phyloP scores from a whole-genome alignment of 2,329 filamentous ascomycete genomes.

The Lachnellula subtilissima region DNA sequence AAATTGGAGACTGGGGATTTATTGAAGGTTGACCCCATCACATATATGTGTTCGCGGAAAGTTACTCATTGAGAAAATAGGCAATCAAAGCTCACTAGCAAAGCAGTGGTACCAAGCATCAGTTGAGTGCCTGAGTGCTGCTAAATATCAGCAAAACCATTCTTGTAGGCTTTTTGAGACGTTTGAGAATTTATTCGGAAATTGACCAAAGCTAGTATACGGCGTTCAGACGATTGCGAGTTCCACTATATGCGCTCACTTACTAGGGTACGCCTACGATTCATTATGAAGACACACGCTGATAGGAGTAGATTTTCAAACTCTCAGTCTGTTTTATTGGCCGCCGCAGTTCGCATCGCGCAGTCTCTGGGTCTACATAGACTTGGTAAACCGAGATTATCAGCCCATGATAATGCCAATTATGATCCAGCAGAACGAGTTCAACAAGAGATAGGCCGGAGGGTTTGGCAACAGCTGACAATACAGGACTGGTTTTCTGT shows the following conservation, averaged over 20 bases:
- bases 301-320: slow-evolving; percentile 36
- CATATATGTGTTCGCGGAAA: background rate
- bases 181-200: background rate
- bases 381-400: slow-evolving; percentile 21
- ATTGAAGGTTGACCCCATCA: slow-evolving; percentile 17
- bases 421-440: slow-evolving; percentile 3
- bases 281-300: background rate
- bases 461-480: slow-evolving; percentile 18
- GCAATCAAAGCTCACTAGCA: slow-evolving; percentile 38
- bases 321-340: slow-evolving; percentile 41
- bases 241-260: slow-evolving; percentile 45
- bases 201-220: slow-evolving; percentile 26
- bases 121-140: slow-evolving; percentile 41
- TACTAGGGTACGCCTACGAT: slow-evolving; percentile 32
- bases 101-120: slow-evolving; percentile 43
- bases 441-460: slow-evolving; percentile 13
- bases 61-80: background rate
- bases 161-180: slow-evolving; percentile 21
- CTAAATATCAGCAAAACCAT: slow-evolving; percentile 41
- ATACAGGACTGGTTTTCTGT: slow-evolving; percentile 21
- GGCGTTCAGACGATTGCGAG: slow-evolving; percentile 43
- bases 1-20: slow-evolving; percentile 41
- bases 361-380: slow-evolving; percentile 43
- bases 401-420: slow-evolving; percentile 18
- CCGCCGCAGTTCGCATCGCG: slow-evolving; percentile 42